These are phyloP conservation scores for Psidium guajava DNA, from an alignment of 345 rosid species.

Conservation along the genomic window DNA sequence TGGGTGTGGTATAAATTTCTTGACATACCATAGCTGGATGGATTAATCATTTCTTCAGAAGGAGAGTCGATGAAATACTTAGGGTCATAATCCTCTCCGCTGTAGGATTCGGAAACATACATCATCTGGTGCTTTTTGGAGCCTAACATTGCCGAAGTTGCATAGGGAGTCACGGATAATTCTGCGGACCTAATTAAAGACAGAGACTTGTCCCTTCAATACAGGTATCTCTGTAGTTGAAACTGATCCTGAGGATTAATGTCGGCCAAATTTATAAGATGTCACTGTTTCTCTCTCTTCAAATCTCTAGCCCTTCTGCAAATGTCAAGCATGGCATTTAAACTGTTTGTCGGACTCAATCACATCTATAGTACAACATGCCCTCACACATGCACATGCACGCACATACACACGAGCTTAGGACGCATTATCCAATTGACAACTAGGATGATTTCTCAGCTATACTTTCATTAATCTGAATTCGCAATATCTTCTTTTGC, in stretches of 20 bases:
- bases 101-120: constrained; percentile 46
- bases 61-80: constrained; percentile 77
- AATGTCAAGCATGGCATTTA: not conserved
- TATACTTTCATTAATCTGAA: not conserved
- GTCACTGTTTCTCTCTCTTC: not conserved
- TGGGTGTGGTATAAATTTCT: constrained; percentile 30
- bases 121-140: constrained; percentile 43
- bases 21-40: constrained; percentile 46
- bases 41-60: constrained; percentile 34
- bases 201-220: not conserved
- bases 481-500: not conserved
- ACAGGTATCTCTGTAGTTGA: not conserved
- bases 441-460: not conserved
- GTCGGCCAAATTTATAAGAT: not conserved
- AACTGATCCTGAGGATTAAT: not conserved
- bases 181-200: not conserved
- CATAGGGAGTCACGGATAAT: not conserved
- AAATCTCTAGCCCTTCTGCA: not conserved
- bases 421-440: not conserved
- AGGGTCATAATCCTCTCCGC: constrained; percentile 55
- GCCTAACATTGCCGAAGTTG: not conserved
- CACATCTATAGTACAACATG: not conserved
- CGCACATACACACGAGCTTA: not conserved
- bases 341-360: not conserved
- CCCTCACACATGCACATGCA: not conserved